A percentile compares a stretch with the other conserved stretches of the same genome.
These are phyloP conservation scores for Pyrenophora teres DNA, from an alignment of 2,329 filamentous ascomycete species.

Conservation along the genomic window DNA sequence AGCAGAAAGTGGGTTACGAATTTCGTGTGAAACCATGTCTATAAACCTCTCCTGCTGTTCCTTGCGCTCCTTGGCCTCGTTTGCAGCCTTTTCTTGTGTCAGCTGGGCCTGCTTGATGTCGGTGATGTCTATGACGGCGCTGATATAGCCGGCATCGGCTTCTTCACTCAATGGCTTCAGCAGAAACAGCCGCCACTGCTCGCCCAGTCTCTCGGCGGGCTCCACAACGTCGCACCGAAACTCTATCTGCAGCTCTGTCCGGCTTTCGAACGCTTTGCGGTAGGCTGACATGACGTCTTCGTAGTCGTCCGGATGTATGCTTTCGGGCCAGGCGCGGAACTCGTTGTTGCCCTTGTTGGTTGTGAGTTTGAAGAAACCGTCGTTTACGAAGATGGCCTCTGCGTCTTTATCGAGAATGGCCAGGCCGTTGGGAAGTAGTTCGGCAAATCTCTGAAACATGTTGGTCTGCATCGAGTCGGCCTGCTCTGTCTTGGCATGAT, in stretches of 20 bases:
- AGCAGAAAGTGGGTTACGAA: slow-evolving; percentile 45
- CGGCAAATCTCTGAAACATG: slow-evolving; percentile 52
- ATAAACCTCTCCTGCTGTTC: slow-evolving; percentile 55
- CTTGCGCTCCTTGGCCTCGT: slow-evolving; percentile 51
- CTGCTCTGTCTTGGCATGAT: slow-evolving; percentile 9
- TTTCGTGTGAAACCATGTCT: slow-evolving; percentile 53
- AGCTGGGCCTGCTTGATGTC: slow-evolving; percentile 52
- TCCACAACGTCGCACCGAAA: slow-evolving; percentile 48
- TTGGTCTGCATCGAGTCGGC: slow-evolving; percentile 46
- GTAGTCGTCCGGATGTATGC: slow-evolving; percentile 52
- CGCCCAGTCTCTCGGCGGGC: slow-evolving; percentile 26
- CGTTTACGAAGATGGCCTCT: slow-evolving; percentile 54
- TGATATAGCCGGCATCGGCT: slow-evolving; percentile 52
- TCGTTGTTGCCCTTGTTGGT: slow-evolving; percentile 48
- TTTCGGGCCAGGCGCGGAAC: slow-evolving; percentile 54
- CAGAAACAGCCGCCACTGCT: slow-evolving; percentile 51
- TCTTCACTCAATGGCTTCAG: slow-evolving; percentile 51
- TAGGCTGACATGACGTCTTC: slow-evolving; percentile 53
- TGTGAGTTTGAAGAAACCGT: slow-evolving; percentile 53
- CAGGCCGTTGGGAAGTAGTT: slow-evolving; percentile 53
- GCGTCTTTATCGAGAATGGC: slow-evolving; percentile 53
- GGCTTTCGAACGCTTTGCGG: slow-evolving; percentile 47
- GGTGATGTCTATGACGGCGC: slow-evolving; percentile 54
- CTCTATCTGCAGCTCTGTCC: slow-evolving; percentile 49
- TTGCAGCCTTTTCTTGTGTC: slow-evolving; percentile 49